A percentile compares a stretch with the other conserved stretches of the same genome.
phyloP scores from a whole-genome alignment of 2,329 filamentous ascomycete genomes.

The Emydomyces testavorans region DNA sequence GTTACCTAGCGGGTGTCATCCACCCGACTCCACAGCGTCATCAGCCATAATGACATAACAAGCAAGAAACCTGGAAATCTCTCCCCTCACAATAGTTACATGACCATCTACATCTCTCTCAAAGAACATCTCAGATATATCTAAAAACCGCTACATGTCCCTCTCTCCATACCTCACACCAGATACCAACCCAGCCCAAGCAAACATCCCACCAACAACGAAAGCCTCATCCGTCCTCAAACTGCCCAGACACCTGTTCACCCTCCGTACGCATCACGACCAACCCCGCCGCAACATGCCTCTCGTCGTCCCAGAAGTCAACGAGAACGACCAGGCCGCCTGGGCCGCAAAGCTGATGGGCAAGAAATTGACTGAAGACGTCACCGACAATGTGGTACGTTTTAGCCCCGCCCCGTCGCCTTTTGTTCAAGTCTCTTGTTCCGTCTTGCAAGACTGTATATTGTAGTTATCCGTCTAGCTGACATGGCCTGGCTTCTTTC shows the following conservation, averaged over 20 bases:
- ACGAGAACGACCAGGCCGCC: slow-evolving; percentile 27
- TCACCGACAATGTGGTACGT: slow-evolving; percentile 24
- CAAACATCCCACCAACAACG: slow-evolving; percentile 1
- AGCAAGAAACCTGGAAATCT: neutral
- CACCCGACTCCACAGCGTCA: neutral
- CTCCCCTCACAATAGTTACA: neutral
- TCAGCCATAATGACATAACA: neutral
- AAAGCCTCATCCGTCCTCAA: slow-evolving; percentile 6
- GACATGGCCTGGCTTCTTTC: too few relatives aligned
- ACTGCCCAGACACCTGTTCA: neutral
- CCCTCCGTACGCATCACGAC: slow-evolving; percentile 1
- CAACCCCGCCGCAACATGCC: slow-evolving; percentile 29
- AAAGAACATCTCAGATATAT: neutral
- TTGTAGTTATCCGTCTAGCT: too few relatives aligned
- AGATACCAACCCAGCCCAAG: neutral
- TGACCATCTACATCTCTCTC: too few relatives aligned
- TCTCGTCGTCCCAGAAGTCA: slow-evolving; percentile 38
- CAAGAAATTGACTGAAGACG: slow-evolving; percentile 34
- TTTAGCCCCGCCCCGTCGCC: neutral
- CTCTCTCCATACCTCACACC: neutral
- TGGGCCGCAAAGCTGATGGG: slow-evolving; percentile 38
- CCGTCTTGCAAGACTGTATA: too few relatives aligned
- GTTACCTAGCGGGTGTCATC: neutral
- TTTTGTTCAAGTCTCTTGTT: neutral
- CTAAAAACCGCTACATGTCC: slow-evolving; percentile 7